Conservation (phyloP, 345 rosid species). For the Populus davidiana region DNA sequence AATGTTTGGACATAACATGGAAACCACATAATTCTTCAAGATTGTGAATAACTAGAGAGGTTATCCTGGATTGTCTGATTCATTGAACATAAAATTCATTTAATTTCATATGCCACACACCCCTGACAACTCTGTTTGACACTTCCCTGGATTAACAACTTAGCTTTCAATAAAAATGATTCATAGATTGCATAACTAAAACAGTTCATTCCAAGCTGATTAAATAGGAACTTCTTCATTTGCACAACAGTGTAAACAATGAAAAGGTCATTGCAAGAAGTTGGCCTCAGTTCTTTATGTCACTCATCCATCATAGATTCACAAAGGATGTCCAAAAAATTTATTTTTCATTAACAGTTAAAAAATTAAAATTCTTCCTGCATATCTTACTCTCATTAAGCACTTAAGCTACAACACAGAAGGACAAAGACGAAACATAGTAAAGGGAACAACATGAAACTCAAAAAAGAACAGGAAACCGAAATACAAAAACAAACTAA, state of each 20-base stretch:
- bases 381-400: neutral
- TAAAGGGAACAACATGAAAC: neutral
- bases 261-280: neutral
- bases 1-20: neutral
- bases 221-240: neutral
- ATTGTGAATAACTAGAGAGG: neutral
- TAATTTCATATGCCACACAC: neutral
- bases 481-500: no score
- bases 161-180: conserved; percentile 1
- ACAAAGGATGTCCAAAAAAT: neutral
- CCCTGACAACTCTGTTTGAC: neutral
- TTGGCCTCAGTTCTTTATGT: neutral
- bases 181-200: neutral
- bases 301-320: neutral
- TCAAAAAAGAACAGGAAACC: no score
- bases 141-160: neutral
- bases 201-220: neutral
- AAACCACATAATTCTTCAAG: neutral
- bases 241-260: neutral
- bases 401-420: neutral
- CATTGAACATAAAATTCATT: neutral
- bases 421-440: neutral
- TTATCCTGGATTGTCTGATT: neutral
- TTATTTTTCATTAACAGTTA: neutral
- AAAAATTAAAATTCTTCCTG: conserved; percentile 6